These are phyloP conservation scores for Selenicereus undatus DNA, from an alignment of 148 eudicot genomes.

Conservation along the genomic window DNA sequence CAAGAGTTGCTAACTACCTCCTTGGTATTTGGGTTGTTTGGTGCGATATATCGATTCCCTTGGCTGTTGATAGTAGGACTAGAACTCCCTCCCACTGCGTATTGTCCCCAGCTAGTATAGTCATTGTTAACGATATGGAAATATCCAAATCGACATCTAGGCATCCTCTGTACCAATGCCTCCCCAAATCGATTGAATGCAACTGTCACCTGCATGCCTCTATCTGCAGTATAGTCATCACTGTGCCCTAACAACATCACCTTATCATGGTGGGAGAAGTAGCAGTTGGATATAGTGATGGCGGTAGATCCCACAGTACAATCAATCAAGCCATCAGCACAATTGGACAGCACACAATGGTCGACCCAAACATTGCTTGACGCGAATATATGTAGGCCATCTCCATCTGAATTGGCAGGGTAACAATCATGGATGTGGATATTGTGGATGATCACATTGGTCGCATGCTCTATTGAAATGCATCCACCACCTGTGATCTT, in stretches of 20 bases:
- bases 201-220: constrained; percentile 75
- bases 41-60: constrained; percentile 76
- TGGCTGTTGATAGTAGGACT: constrained; percentile 73
- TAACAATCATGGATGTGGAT: constrained; percentile 52
- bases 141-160: constrained; percentile 66
- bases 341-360: constrained; percentile 59
- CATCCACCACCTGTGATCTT: constrained; percentile 70
- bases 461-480: constrained; percentile 56
- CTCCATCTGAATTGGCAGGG: constrained; percentile 69
- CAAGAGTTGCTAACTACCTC: constrained; percentile 40
- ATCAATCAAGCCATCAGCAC: constrained; percentile 73
- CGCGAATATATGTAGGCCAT: constrained; percentile 52
- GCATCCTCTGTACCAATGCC: constrained; percentile 62
- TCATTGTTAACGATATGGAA: constrained; percentile 80
- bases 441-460: constrained; percentile 65
- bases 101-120: constrained; percentile 57
- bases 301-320: constrained; percentile 67
- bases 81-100: constrained; percentile 79
- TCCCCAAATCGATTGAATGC: constrained; percentile 75
- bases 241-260: constrained; percentile 75
- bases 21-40: constrained; percentile 47
- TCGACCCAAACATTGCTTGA: constrained; percentile 73
- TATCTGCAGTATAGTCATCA: constrained; percentile 52
- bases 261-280: constrained; percentile 62
- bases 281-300: constrained; percentile 61